Percentiles rank a stretch among this genome's conserved stretches.
Conservation (phyloP, 352 stramenopile genomes). For the Blastocystis sp. region DNA sequence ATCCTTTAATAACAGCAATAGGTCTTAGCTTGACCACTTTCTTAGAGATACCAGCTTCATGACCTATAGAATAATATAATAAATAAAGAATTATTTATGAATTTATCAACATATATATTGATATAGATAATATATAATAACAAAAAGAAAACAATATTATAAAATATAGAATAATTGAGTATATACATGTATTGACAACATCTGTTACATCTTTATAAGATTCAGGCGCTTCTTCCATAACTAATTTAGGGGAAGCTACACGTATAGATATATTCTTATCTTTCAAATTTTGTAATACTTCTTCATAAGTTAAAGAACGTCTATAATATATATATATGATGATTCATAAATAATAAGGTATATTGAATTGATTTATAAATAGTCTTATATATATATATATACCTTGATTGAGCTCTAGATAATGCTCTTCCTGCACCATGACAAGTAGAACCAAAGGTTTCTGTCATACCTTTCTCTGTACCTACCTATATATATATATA, state of each 20-base stretch:
- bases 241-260: slow-evolving; percentile 58
- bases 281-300: slow-evolving; percentile 51
- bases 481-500: slow-evolving; percentile 35
- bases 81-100: too few species aligned
- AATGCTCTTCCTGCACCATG: slow-evolving; percentile 50
- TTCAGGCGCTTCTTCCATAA: slow-evolving; percentile 63
- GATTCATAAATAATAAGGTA: not conserved
- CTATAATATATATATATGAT: slow-evolving; percentile 21
- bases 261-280: slow-evolving; percentile 56
- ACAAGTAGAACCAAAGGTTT: slow-evolving; percentile 60
- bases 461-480: slow-evolving; percentile 56
- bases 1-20: slow-evolving; percentile 60
- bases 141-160: not conserved
- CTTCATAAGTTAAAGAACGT: slow-evolving; percentile 50
- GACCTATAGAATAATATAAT: slow-evolving; percentile 12
- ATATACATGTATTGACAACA: slow-evolving; percentile 58
- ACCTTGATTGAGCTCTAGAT: slow-evolving; percentile 39
- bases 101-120: too few species aligned
- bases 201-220: slow-evolving; percentile 61
- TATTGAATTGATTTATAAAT: not conserved
- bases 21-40: slow-evolving; percentile 59
- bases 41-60: slow-evolving; percentile 56
- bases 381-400: not conserved
- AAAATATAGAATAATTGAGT: too few species aligned
- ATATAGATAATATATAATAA: too few species aligned